These are phyloP conservation scores for Xylaria sp. DNA, from an alignment of 2,329 filamentous ascomycete genomes.

Conservation along the genomic window DNA sequence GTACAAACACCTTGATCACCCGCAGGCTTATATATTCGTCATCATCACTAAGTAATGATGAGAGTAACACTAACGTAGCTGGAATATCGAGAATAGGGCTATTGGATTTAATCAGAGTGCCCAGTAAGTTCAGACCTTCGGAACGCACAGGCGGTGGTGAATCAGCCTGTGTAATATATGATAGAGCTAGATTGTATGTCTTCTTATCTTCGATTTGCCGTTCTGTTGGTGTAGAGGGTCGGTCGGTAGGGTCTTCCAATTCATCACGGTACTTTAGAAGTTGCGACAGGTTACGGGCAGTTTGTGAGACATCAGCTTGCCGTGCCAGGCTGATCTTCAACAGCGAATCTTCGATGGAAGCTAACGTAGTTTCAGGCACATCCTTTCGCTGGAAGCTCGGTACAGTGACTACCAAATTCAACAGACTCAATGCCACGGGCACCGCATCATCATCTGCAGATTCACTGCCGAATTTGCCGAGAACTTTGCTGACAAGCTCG, in stretches of 20 bases:
- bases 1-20: constrained; percentile 73
- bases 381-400: constrained; percentile 65
- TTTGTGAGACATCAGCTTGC: constrained; percentile 59
- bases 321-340: constrained; percentile 54
- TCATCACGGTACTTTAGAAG: constrained; percentile 67
- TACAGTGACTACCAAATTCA: constrained; percentile 69
- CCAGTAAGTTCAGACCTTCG: constrained; percentile 71
- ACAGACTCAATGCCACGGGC: constrained; percentile 67
- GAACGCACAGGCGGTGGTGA: constrained; percentile 74
- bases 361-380: constrained; percentile 55
- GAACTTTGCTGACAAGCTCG: constrained; percentile 70
- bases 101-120: constrained; percentile 63
- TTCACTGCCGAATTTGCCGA: constrained; percentile 59
- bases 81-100: constrained; percentile 74
- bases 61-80: constrained; percentile 70
- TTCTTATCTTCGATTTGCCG: constrained; percentile 69
- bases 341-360: constrained; percentile 62
- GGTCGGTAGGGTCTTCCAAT: constrained; percentile 58
- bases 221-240: constrained; percentile 54
- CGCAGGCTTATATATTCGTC: constrained; percentile 79
- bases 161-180: constrained; percentile 70
- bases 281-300: constrained; percentile 66
- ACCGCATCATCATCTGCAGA: constrained; percentile 60
- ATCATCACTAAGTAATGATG: constrained; percentile 70
- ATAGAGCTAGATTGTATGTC: constrained; percentile 70